A percentile compares a stretch with the other conserved stretches of the same genome.
Evolutionary conservation across 2,329 filamentous ascomycete species (phyloP).

Genomic region (Arachnomyces sp.): DNA sequence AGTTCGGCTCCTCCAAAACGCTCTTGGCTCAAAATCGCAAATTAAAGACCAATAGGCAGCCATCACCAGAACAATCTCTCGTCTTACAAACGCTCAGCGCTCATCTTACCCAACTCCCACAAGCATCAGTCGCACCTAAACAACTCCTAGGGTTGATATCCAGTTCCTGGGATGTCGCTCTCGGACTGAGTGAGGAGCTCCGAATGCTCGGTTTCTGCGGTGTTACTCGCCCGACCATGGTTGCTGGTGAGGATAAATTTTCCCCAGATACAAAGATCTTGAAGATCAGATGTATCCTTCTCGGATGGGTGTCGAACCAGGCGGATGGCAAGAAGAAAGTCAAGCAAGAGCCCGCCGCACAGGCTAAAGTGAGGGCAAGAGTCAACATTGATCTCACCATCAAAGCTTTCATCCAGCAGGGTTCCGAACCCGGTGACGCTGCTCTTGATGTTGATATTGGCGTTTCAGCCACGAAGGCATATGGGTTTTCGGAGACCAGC

Average conservation of each 20-base stretch:
- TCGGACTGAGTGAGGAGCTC: constrained; percentile 35
- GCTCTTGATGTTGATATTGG: constrained; percentile 29
- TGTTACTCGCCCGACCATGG: constrained; percentile 30
- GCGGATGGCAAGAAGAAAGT: constrained; percentile 1
- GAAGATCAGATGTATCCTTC: constrained; percentile 31
- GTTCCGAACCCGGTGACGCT: constrained; percentile 9
- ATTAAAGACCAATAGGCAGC: constrained; percentile 6
- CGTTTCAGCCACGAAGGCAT: constrained; percentile 32
- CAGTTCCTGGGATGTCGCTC: constrained; percentile 34
- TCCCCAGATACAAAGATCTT: constrained; percentile 16
- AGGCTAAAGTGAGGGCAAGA: constrained; percentile 13
- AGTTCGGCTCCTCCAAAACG: constrained; percentile 19
- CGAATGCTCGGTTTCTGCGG: constrained; percentile 38
- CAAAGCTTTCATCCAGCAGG: constrained; percentile 18
- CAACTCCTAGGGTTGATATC: constrained; percentile 34
- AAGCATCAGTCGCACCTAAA: constrained; percentile 27
- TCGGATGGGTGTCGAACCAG: constrained; percentile 15
- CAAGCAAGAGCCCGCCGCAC: constrained; percentile 10
- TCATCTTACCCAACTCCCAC: constrained; percentile 28
- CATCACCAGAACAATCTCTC: constrained; percentile 32
- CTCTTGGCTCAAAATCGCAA: constrained; percentile 5
- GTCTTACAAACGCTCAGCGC: constrained; percentile 35
- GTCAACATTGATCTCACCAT: constrained; percentile 36
- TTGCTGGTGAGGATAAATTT: constrained; percentile 18
- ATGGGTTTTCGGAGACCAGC: constrained; percentile 26